Conservation (phyloP, 345 rosid species). For the Chamaenerion angustifolium region DNA sequence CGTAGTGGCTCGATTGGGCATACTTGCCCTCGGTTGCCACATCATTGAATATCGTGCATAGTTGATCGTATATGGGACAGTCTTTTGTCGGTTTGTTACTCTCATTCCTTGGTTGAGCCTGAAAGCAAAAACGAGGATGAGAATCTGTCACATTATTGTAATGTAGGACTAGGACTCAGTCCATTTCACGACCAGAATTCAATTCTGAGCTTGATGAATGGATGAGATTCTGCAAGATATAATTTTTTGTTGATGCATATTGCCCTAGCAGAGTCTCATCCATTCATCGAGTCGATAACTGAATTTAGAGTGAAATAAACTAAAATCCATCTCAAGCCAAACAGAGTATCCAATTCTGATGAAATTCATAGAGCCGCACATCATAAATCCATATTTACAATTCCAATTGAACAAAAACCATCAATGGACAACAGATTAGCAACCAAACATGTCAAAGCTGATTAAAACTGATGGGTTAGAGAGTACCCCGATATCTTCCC, state of each 20-base stretch:
- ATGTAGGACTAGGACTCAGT: slow-evolving; percentile 8
- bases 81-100: slow-evolving; percentile 35
- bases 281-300: too few species aligned
- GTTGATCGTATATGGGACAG: slow-evolving; percentile 66
- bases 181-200: neutral
- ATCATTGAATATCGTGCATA: slow-evolving; percentile 53
- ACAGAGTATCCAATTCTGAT: too few species aligned
- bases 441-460: neutral
- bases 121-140: slow-evolving; percentile 5
- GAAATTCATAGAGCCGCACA: too few species aligned
- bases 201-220: too few species aligned
- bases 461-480: neutral
- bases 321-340: too few species aligned
- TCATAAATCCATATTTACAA: too few species aligned
- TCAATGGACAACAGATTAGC: neutral
- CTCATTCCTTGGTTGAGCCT: slow-evolving; percentile 48
- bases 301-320: too few species aligned
- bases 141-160: slow-evolving; percentile 1
- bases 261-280: too few species aligned
- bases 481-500: slow-evolving; percentile 64
- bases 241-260: too few species aligned
- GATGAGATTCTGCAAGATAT: too few species aligned
- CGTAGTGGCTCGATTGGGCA: slow-evolving; percentile 88
- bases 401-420: too few species aligned
- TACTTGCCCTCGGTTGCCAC: slow-evolving; percentile 54